Percentiles rank a stretch among this genome's conserved stretches.
Evolutionary conservation across 768 basidiomycete species (phyloP).

Genomic region (Agaricus subrufescens): DNA sequence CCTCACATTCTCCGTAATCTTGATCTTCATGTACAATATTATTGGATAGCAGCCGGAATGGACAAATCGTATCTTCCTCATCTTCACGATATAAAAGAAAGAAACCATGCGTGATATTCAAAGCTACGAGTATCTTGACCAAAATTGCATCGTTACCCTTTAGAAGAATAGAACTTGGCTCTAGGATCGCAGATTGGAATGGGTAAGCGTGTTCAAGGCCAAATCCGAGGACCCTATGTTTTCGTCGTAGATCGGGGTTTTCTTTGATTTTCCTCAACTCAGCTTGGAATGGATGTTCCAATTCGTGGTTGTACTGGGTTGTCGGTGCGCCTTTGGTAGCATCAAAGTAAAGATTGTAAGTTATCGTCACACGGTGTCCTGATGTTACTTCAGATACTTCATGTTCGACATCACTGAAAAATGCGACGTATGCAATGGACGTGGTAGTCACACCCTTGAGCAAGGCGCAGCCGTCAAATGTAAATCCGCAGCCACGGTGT

Average conservation of each 20-base stretch:
- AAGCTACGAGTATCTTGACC: not conserved
- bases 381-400: slow-evolving; percentile 30
- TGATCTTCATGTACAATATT: not conserved
- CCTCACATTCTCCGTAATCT: not conserved
- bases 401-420: slow-evolving; percentile 37
- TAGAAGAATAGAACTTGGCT: not conserved
- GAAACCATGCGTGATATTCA: not conserved
- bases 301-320: not conserved
- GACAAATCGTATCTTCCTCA: not conserved
- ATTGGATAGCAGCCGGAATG: not conserved
- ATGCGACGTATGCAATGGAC: slow-evolving; percentile 26
- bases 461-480: slow-evolving; percentile 26
- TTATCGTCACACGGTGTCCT: slow-evolving; percentile 36
- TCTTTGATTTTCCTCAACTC: not conserved
- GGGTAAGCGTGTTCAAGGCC: slow-evolving; percentile 14
- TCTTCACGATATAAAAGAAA: slow-evolving; percentile 10
- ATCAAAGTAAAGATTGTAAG: slow-evolving; percentile 34
- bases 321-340: not conserved
- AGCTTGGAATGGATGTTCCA: slow-evolving; percentile 6
- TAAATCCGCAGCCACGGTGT: slow-evolving; percentile 26
- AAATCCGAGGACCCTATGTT: slow-evolving; percentile 14
- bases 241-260: not conserved
- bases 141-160: slow-evolving; percentile 12
- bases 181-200: not conserved
- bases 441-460: slow-evolving; percentile 13